Evolutionary conservation across 768 basidiomycete genomes (phyloP).

Genomic region (Neoboletus brunneissimus): DNA sequence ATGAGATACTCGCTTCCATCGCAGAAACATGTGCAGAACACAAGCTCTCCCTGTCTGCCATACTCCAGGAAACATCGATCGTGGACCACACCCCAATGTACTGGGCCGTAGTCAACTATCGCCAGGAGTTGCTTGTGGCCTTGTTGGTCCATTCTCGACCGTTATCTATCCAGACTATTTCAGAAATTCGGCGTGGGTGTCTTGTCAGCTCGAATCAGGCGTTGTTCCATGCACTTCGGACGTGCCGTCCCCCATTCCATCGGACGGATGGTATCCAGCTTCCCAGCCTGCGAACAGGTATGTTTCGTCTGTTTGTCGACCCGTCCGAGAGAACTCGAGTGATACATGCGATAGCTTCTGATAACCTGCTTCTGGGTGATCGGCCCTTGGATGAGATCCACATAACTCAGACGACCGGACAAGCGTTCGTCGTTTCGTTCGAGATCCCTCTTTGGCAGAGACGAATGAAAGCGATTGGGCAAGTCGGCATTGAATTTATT

Average conservation of each 20-base stretch:
- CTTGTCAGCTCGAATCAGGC: constrained; percentile 34
- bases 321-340: not conserved
- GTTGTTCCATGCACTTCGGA: constrained; percentile 29
- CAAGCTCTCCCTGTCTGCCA: constrained; percentile 37
- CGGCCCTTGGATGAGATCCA: constrained; percentile 51
- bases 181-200: constrained; percentile 68
- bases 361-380: constrained; percentile 41
- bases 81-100: constrained; percentile 30
- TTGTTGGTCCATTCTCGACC: constrained; percentile 52
- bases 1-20: constrained; percentile 55
- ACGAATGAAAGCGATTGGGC: constrained; percentile 61
- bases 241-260: constrained; percentile 22
- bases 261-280: constrained; percentile 19
- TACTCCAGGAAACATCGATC: constrained; percentile 27
- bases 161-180: constrained; percentile 40
- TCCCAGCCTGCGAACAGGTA: constrained; percentile 16
- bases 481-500: constrained; percentile 65
- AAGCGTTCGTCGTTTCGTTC: constrained; percentile 52
- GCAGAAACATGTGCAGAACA: constrained; percentile 55
- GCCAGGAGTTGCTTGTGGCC: constrained; percentile 41
- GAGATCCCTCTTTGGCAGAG: constrained; percentile 60
- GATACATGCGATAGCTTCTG: constrained; percentile 31
- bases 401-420: constrained; percentile 46
- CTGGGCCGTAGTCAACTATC: constrained; percentile 36
- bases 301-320: constrained; percentile 15